Evolutionary conservation across 2,329 filamentous ascomycete species (phyloP).

Genomic region (Fusarium albidum): DNA sequence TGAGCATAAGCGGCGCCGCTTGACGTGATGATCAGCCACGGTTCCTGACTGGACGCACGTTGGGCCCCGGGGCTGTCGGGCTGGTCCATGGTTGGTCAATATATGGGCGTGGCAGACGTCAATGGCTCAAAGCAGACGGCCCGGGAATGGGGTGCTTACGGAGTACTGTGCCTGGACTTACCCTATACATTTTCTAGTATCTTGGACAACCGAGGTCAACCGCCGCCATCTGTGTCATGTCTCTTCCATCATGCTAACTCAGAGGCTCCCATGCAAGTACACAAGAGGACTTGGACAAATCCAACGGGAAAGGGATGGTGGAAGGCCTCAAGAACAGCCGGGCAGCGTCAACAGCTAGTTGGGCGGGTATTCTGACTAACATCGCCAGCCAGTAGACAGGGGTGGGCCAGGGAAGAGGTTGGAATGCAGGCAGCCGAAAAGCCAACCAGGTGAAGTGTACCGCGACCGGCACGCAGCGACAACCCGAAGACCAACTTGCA

Average conservation of each 20-base stretch:
- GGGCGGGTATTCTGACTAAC: no score
- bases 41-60: conserved; percentile 33
- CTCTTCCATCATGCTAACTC: background rate
- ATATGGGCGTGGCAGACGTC: background rate
- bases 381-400: no score
- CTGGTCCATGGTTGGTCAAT: conserved; percentile 5
- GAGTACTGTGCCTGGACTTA: conserved; percentile 25
- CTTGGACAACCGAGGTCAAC: conserved; percentile 8
- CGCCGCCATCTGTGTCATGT: background rate
- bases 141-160: background rate
- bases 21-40: conserved; percentile 28
- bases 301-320: no score
- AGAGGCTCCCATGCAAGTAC: no score
- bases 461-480: no score
- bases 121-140: conserved; percentile 1
- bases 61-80: conserved; percentile 21
- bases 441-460: no score
- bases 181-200: conserved; percentile 24
- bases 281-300: no score
- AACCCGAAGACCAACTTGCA: no score
- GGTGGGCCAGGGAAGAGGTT: no score
- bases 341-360: no score
- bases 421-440: no score
- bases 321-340: no score
- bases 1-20: conserved; percentile 34